Percentiles rank a stretch among this genome's conserved stretches.
These are phyloP conservation scores for Monosporascus sp. DNA, from an alignment of 2,329 filamentous ascomycete species.

Conservation along the genomic window DNA sequence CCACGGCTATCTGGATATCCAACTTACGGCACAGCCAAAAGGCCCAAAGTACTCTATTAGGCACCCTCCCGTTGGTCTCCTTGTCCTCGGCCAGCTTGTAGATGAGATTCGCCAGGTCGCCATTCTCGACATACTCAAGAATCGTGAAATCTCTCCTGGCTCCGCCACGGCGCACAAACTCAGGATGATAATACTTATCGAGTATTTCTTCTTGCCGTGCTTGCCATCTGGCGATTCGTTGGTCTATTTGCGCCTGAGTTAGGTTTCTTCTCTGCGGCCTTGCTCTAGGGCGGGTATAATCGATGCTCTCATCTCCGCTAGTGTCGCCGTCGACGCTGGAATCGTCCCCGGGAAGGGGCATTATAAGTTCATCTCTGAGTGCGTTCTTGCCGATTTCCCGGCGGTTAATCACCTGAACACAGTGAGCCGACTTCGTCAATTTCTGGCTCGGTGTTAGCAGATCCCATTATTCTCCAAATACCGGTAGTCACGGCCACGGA, in stretches of 20 bases:
- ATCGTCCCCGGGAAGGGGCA: slow-evolving; percentile 2
- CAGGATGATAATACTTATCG: too few species aligned
- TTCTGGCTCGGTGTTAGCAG: slow-evolving; percentile 9
- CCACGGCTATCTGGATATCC: neutral
- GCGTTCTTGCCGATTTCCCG: neutral
- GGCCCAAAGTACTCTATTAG: slow-evolving; percentile 13
- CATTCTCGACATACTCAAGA: slow-evolving; percentile 15
- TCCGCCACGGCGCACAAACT: too few species aligned
- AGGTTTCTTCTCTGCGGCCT: neutral
- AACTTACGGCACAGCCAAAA: slow-evolving; percentile 16
- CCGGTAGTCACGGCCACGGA: neutral
- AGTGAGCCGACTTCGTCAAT: slow-evolving; percentile 16
- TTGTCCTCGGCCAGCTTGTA: slow-evolving; percentile 1
- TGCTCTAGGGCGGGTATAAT: neutral
- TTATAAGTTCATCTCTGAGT: neutral
- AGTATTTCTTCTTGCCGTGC: neutral
- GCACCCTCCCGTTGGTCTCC: neutral
- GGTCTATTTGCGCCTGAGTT: neutral
- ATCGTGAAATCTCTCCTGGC: slow-evolving; percentile 7
- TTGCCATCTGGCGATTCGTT: neutral
- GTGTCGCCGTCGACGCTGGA: slow-evolving; percentile 10
- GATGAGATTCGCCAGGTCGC: slow-evolving; percentile 11
- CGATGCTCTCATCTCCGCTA: slow-evolving; percentile 14
- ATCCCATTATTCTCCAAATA: neutral
- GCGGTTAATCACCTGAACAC: slow-evolving; percentile 11